Evolutionary conservation across 176 grass and related monocot species (phyloP), one percentile per base, ranked within the genome.

Genomic region (Alloteropsis semialata): DNA sequence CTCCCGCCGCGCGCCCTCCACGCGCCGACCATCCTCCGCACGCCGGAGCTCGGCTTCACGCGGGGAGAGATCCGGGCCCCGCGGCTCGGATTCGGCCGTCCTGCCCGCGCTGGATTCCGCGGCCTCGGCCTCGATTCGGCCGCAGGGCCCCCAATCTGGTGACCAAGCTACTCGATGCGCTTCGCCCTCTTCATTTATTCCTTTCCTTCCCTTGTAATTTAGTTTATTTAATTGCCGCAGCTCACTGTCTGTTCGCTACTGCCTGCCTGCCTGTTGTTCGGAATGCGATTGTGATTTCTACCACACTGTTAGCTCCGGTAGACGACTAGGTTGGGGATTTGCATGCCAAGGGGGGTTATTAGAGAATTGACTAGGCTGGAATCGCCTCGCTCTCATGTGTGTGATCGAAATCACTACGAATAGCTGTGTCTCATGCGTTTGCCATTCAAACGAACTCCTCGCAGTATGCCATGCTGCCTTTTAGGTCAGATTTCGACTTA

Each of bases 41-140:
- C 21, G 76, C 59, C 36, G 69, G 38, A 57, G 60, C 42, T 69
- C 67, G 68, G 51, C 14, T 36, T 66, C 83, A 67, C 51, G 65
- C 61, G 82, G 76, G 51, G n/a, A 58, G 68, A 89, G 88, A 89
- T 89, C 88, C 72, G 82, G 82, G 82, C 88, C 73, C 74, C 82
- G 77, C 69, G 56, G 58, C 67, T 74, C 75, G 67, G 87, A 72
- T 81, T 75, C 62, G 16, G 10, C 76, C 42, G 37, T 42, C 53
- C 70, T 34, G 45, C 37, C 57, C 75, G 53, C 62, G 72, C 88
- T 86, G 78, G 88, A 90, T 86, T 86, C 84, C 78, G 56, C 78
- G 17, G 80, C 83, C 21, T 66, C 78, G 18, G 27, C 78, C 65
- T 75, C 78, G 88, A 78, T 86, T 86, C 57, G 71, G 82, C 51